These are phyloP conservation scores for Auricularia cornea DNA, from an alignment of 768 basidiomycete genomes.

Conservation along the genomic window DNA sequence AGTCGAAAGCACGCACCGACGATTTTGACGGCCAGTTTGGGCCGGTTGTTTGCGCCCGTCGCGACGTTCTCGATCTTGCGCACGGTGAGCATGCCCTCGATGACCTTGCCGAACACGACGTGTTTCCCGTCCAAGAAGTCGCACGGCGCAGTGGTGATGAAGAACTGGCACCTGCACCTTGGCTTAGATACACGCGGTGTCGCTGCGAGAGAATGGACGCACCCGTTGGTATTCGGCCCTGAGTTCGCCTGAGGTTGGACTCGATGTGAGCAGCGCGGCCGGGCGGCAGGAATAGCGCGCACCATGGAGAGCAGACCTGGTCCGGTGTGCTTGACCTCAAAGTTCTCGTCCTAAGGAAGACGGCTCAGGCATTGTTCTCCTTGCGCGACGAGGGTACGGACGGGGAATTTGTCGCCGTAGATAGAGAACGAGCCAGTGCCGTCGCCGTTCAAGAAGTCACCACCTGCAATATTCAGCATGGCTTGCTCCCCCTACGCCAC, in stretches of 20 bases:
- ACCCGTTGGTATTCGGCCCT: conserved; percentile 89
- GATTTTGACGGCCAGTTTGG: conserved; percentile 83
- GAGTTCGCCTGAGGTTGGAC: conserved; percentile 73
- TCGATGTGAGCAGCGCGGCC: background rate
- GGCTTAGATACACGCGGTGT: too few species aligned
- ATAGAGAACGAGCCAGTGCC: conserved; percentile 97
- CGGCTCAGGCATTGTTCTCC: background rate
- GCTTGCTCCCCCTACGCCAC: background rate
- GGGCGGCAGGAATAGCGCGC: conserved; percentile 9
- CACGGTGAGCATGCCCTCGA: conserved; percentile 35
- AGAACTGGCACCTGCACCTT: conserved; percentile 57
- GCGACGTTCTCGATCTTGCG: conserved; percentile 84
- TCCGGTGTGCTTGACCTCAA: conserved; percentile 76
- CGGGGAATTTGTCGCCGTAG: conserved; percentile 89
- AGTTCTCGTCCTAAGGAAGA: conserved; percentile 93
- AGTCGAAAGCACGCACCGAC: conserved; percentile 49
- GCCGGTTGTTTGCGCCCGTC: conserved; percentile 83
- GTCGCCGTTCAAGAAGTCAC: conserved; percentile 90
- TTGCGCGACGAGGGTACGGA: too few species aligned
- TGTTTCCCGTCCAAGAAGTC: conserved; percentile 95
- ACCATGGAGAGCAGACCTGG: conserved; percentile 92
- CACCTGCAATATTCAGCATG: conserved; percentile 40
- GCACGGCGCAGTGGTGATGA: conserved; percentile 91
- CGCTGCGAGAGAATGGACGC: too few species aligned
- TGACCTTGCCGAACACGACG: conserved; percentile 72